phyloP scores from a whole-genome alignment of 768 basidiomycete genomes.

The Tricholoma sp. region DNA sequence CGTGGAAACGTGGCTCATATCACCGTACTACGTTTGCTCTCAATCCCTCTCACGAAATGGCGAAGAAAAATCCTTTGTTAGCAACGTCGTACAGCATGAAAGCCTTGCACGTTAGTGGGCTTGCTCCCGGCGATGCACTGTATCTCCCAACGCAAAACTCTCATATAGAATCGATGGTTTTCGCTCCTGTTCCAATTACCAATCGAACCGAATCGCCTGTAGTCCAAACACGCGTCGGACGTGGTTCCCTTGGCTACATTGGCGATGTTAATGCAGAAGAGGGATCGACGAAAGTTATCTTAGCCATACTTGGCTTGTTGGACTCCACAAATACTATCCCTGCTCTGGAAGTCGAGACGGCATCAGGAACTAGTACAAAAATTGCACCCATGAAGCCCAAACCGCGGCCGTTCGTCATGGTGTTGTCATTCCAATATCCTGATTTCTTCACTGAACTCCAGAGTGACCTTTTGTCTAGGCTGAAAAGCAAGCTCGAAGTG shows the following conservation, averaged over 20 bases:
- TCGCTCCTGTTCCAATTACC: conserved; percentile 4
- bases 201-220: conserved; percentile 25
- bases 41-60: conserved; percentile 15
- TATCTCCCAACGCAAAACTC: conserved; percentile 16
- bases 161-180: conserved; percentile 1
- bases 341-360: neutral
- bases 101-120: conserved; percentile 21
- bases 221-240: conserved; percentile 24
- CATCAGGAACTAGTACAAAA: neutral
- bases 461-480: conserved; percentile 10
- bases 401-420: conserved; percentile 11
- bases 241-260: conserved; percentile 33
- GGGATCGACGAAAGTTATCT: conserved; percentile 25
- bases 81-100: conserved; percentile 26
- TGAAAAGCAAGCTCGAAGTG: conserved; percentile 15
- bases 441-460: conserved; percentile 11
- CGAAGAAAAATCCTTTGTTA: conserved; percentile 12
- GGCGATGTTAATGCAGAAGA: conserved; percentile 40
- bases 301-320: conserved; percentile 34
- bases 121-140: conserved; percentile 13
- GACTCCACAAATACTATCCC: conserved; percentile 8
- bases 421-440: conserved; percentile 13
- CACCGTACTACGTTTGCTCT: conserved; percentile 13
- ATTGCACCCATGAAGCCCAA: neutral
- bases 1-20: conserved; percentile 21